Evolutionary conservation across 495 filamentous ascomycete species (phyloP).

Genomic region (Pseudoneurospora amorphoporcata): DNA sequence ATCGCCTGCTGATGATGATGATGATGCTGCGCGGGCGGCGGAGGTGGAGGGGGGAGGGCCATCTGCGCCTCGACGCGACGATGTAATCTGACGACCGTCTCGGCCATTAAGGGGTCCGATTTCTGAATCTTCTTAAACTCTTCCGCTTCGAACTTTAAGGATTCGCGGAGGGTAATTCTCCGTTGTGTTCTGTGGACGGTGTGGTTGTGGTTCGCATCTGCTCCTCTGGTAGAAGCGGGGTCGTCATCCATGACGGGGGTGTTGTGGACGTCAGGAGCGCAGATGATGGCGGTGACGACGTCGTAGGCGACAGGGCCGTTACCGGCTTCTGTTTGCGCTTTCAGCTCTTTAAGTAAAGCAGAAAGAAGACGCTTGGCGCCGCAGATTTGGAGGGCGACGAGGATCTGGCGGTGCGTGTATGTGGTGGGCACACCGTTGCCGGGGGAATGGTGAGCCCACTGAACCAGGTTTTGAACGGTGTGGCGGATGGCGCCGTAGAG

Average conservation of each 20-base stretch:
- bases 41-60: constrained; percentile 22
- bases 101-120: constrained; percentile 49
- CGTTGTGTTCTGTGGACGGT: constrained; percentile 16
- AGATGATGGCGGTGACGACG: constrained; percentile 61
- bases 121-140: constrained; percentile 52
- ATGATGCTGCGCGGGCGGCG: constrained; percentile 2
- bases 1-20: neutral
- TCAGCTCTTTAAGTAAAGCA: constrained; percentile 61
- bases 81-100: constrained; percentile 64
- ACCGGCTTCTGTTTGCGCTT: constrained; percentile 34
- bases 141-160: constrained; percentile 53
- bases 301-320: constrained; percentile 61
- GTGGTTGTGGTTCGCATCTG: constrained; percentile 12
- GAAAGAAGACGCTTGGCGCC: constrained; percentile 54
- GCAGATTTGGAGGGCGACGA: constrained; percentile 55
- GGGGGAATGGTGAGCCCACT: constrained; percentile 60
- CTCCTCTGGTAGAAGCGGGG: constrained; percentile 23
- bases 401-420: constrained; percentile 72
- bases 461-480: constrained; percentile 55
- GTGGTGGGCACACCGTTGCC: constrained; percentile 56
- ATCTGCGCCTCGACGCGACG: constrained; percentile 60
- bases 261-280: constrained; percentile 49
- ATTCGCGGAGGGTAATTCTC: constrained; percentile 49
- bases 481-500: constrained; percentile 51
- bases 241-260: constrained; percentile 2